Evolutionary conservation across 2,329 filamentous ascomycete species (phyloP), one percentile per base, ranked within the genome.

Genomic region (Cercospora brassicicola): DNA sequence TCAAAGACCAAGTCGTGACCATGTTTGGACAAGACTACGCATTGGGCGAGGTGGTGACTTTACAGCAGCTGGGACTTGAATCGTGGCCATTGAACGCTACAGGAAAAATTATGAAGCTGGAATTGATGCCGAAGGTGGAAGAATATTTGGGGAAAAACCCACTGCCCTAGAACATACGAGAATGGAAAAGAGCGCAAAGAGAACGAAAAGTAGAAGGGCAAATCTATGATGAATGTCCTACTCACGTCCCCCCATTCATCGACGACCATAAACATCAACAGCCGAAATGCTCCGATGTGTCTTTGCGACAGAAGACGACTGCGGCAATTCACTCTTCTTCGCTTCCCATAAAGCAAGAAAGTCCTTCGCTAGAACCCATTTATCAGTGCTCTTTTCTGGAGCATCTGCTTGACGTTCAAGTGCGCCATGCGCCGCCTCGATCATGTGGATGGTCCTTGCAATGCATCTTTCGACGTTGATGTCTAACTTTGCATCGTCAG

Each of bases 51-150:
- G 71, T 69, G 15, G 57, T 68, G 30, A 63, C 69, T n/a, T 57
- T 75, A 45, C 59, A 69, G 10, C 57, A 73, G 20, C 45, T 75
- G 6, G 70, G 70, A 1, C 18, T 73, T 36, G 26, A 64, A 10
- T 30, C 51, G 9, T 75, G 74, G 59, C 74, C 71, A 20, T 42
- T 74, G 10, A 76, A 75, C 48, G 68, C 73, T 1, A 74, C 72
- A 2, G 70, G 70, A 3, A 76, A 76, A 66, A 71, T 76, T 13
- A 68, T 71, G 67, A 73, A 75, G 68, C 55, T 65, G 30, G 70
- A 75, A 26, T 39, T 75, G 56, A 26, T 48, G 26, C 36, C 53
- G 4, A 59, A 20, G 18, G 15, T 59, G 2, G 11, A 48, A 11
- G 23, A 30, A 11, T 61, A 45, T 42, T 61, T 61, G 23, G 6